phyloP scores from a whole-genome alignment of 805 yeast genomes.

The Wickerhamomyces canadensis region DNA sequence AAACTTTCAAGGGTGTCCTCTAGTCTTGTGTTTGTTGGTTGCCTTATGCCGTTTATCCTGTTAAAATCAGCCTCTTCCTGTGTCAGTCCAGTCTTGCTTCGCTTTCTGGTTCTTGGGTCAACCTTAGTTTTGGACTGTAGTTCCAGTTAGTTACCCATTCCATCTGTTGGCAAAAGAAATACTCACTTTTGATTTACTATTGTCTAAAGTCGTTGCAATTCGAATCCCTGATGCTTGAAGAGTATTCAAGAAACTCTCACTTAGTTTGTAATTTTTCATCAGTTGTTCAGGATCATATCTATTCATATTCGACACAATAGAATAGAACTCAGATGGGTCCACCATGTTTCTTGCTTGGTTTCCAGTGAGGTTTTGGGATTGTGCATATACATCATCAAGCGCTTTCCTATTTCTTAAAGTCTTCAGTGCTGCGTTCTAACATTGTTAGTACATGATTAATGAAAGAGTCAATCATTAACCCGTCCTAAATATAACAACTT shows the following conservation, averaged over 20 bases:
- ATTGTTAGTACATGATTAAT: too few relatives aligned
- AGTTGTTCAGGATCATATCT: conserved; percentile 12
- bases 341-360: neutral
- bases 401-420: conserved; percentile 12
- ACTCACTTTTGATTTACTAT: neutral
- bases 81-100: conserved; percentile 5
- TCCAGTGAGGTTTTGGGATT: conserved; percentile 4
- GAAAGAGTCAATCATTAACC: too few relatives aligned
- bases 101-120: neutral
- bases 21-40: conserved; percentile 6
- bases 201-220: conserved; percentile 7
- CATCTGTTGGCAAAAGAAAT: neutral
- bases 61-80: conserved; percentile 7
- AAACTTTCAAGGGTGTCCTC: conserved; percentile 15
- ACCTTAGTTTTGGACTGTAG: neutral
- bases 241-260: neutral
- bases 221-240: conserved; percentile 1
- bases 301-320: conserved; percentile 17
- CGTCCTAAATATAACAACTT: too few relatives aligned
- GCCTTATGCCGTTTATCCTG: conserved; percentile 14
- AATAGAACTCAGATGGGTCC: conserved; percentile 14
- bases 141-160: neutral
- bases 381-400: conserved; percentile 12
- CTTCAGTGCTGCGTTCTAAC: conserved; percentile 16
- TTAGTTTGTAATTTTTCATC: conserved; percentile 9